Evolutionary conservation across 2,329 filamentous ascomycete genomes (phyloP).

Genomic region (Calonectria pseudoreteaudii): DNA sequence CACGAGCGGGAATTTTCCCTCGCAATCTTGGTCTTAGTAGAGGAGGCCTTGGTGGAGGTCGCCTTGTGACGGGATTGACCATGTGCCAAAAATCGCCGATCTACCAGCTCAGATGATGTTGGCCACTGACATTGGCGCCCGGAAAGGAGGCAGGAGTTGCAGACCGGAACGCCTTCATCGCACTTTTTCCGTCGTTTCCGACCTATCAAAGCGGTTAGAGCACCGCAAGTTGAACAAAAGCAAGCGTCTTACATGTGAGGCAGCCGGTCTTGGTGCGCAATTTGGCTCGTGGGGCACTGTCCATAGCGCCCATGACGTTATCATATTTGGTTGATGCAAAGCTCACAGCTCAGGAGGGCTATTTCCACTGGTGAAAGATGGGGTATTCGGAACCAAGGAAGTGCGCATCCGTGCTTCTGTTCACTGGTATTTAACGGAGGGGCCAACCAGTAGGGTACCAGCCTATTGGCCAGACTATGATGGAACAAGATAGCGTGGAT

Average conservation of each 20-base stretch:
- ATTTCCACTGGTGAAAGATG: not conserved
- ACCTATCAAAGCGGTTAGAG: slow-evolving; percentile 19
- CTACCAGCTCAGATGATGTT: slow-evolving; percentile 23
- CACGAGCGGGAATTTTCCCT: not conserved
- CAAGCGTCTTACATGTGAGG: slow-evolving; percentile 24
- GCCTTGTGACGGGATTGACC: slow-evolving; percentile 15
- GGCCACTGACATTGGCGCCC: slow-evolving; percentile 29
- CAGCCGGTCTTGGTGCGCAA: slow-evolving; percentile 35
- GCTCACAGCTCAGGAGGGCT: not conserved
- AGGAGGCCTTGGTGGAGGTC: not conserved
- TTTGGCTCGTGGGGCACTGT: not conserved
- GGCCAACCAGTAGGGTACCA: not conserved
- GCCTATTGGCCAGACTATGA: not conserved
- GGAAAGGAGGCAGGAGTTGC: slow-evolving; percentile 15
- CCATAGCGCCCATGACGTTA: not conserved
- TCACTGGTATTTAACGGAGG: not conserved
- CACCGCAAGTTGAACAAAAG: not conserved
- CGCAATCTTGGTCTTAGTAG: not conserved
- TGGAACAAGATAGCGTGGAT: not conserved
- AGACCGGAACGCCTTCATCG: slow-evolving; percentile 28
- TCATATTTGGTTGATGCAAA: not conserved
- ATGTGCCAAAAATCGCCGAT: slow-evolving; percentile 30
- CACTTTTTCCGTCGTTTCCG: slow-evolving; percentile 36
- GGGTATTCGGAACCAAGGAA: not conserved
- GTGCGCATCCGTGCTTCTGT: not conserved